Evolutionary conservation across 2,329 filamentous ascomycete genomes (phyloP), one percentile per base, ranked within the genome.

Genomic region (Phaeoacremonium minimum): DNA sequence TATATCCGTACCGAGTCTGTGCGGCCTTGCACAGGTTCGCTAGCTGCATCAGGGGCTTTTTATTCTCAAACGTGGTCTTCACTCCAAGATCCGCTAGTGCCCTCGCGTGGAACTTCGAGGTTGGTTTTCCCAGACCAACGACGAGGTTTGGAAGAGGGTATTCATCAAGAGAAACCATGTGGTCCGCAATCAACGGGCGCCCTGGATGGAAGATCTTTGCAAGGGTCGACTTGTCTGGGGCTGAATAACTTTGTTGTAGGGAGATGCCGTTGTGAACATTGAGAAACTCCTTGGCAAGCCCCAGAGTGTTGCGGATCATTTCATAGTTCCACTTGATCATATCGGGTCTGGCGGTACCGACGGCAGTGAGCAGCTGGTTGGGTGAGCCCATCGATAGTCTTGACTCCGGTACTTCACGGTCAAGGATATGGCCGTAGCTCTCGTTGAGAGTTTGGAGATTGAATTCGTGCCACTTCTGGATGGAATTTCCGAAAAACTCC

Each of bases 1-100:
- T 33, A 30, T 43, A 40, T 12, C 43, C 37, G 15, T 43, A 45
- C 6, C 40, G 36, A 17, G 40, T 42, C 4, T 33, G 15, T 6
- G 34, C 19, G 13, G 4, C 2, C 8, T 28, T 11, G 31, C 40
- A 45, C 14, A 35, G 11, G 4, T 35, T 36, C 7, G 38, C 38
- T 3, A 44, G 38, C 32, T 41, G 38, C 15, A 13, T 28, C 16
- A 43, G 18, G 7, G 37, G 41, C 37, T 15, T 32, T n/a, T 20
- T 7, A 26, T 26, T 26, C 20, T 26, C 20, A 9, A 9, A 9
- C 8, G 20, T n/a, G 8, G 20, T 26, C n/a, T 26, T 26, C n/a
- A 8, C 20, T 9, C 8, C 8, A 26, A 9, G 20, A n/a, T n/a
- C 20, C 8, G 20, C 20, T n/a, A 26, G 20, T 26, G n/a, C 8